phyloP scores from a whole-genome alignment of 305 asterid genomes.

The Fraxinus platypoda region DNA sequence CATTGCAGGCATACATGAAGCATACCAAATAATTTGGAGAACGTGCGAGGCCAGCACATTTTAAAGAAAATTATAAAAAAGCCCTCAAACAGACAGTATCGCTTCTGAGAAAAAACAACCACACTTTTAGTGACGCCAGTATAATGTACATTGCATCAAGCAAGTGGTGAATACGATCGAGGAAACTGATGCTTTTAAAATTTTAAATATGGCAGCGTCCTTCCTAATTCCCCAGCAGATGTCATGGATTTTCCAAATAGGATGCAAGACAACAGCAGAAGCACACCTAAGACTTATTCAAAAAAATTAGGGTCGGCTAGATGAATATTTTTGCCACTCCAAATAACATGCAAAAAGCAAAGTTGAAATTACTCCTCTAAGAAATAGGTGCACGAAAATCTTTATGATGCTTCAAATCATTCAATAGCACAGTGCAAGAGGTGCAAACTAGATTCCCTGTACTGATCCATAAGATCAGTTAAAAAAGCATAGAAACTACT shows the following conservation, averaged over 20 bases:
- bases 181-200: not conserved
- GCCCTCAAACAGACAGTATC: not conserved
- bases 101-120: slow-evolving; percentile 1
- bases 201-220: not conserved
- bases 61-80: not conserved
- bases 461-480: not conserved
- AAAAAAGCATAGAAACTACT: not conserved
- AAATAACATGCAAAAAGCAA: not conserved
- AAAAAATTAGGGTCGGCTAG: not conserved
- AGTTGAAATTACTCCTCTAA: not conserved
- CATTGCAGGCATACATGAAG: not conserved
- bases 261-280: not conserved
- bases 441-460: not conserved
- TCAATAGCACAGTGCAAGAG: not conserved
- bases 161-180: not conserved
- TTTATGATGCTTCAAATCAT: not conserved
- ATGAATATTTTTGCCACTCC: not conserved
- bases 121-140: not conserved
- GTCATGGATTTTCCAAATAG: not conserved
- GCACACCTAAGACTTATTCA: not conserved
- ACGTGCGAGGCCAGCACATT: not conserved
- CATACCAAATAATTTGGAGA: not conserved
- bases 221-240: not conserved
- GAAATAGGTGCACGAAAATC: not conserved
- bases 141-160: not conserved